Evolutionary conservation across 2,329 filamentous ascomycete genomes (phyloP).

Genomic region (Alternaria alternata): DNA sequence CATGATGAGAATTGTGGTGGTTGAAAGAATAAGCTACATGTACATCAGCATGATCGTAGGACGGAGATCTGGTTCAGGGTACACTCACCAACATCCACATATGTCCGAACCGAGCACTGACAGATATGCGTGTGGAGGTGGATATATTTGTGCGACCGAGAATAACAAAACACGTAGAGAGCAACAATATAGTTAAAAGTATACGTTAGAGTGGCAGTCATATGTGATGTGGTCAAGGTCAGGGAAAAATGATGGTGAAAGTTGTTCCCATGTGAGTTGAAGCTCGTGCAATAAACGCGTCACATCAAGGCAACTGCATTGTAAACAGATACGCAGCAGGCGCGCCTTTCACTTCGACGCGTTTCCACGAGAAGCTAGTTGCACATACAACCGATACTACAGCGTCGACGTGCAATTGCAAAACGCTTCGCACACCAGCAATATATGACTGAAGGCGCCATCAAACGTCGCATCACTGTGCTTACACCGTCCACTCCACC

Average conservation of each 20-base stretch:
- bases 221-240: neutral
- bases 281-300: neutral
- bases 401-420: neutral
- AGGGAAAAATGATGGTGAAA: neutral
- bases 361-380: neutral
- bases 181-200: neutral
- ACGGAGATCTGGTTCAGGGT: neutral
- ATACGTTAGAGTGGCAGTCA: neutral
- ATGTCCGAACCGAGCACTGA: neutral
- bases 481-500: constrained; percentile 40
- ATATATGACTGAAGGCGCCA: neutral
- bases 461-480: neutral
- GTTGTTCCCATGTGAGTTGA: neutral
- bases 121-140: neutral
- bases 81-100: constrained; percentile 4
- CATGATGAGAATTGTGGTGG: constrained; percentile 1
- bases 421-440: neutral
- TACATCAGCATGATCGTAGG: neutral
- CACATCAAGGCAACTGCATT: neutral
- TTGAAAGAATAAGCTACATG: neutral
- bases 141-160: neutral
- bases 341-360: neutral
- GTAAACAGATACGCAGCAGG: neutral
- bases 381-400: too few species aligned
- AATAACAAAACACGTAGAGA: neutral